Conservation (phyloP, 108 stramenopile species). For the Conticribra guillardii region DNA sequence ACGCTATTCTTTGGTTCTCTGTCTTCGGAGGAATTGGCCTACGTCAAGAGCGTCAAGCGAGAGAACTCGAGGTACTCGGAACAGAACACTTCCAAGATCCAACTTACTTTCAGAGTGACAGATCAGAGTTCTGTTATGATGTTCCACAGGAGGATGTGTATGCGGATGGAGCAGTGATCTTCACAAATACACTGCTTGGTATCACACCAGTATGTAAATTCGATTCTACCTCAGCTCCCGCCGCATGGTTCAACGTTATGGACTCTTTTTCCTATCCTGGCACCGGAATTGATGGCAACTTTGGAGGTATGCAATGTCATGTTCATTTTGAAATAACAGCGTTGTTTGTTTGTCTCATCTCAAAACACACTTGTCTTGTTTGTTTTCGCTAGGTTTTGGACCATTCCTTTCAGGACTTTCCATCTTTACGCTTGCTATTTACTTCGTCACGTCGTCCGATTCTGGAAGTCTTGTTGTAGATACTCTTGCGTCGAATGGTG, state of each 20-base stretch:
- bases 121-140: conserved; percentile 47
- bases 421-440: conserved; percentile 49
- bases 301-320: not conserved
- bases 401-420: conserved; percentile 48
- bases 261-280: conserved; percentile 52
- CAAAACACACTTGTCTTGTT: too few species aligned
- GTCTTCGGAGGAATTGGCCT: conserved; percentile 67
- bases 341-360: not conserved
- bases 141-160: conserved; percentile 52
- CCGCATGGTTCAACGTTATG: conserved; percentile 63
- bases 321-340: too few species aligned
- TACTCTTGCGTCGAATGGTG: conserved; percentile 59
- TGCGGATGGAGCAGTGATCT: conserved; percentile 30
- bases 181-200: conserved; percentile 47
- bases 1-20: conserved; percentile 61
- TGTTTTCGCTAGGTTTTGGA: conserved; percentile 54
- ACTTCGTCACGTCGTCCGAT: conserved; percentile 75
- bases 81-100: conserved; percentile 19
- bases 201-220: conserved; percentile 56
- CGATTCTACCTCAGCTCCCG: conserved; percentile 18
- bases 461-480: conserved; percentile 73
- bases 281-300: conserved; percentile 38
- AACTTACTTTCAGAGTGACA: conserved; percentile 31
- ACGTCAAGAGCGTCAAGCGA: conserved; percentile 55
- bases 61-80: conserved; percentile 47